Base-by-base conservation (phyloP, 78 protist genomes). In the Isochrysis galbana region DNA sequence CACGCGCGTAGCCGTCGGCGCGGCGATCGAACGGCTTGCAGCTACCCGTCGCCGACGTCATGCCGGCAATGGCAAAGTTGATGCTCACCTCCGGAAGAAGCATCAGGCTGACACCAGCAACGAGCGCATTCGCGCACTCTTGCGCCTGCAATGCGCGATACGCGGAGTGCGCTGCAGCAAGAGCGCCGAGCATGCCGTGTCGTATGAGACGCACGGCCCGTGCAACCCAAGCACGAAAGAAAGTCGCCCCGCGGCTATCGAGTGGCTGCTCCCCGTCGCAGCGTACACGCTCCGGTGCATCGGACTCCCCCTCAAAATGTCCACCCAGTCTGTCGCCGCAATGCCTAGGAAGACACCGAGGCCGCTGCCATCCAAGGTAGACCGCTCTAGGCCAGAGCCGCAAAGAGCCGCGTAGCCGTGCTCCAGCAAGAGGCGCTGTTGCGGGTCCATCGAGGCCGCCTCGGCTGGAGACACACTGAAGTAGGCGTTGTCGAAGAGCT, bases 171-270 rank as follows among this genome's bases (percentile, higher is more conserved):
- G 95, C 39, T n/a, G 98, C 96, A 39, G 94, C 94, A 38, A 97
- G 94, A 36, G 98, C 91, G 5, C 67, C 36, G 97, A 94, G 93
- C 98, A 97, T 22, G 98, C 98, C 36, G 98, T 97, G 91, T 97
- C 98, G 34, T 97, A 39, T 0, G 96, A 47, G 42, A 97, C 25
- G 0, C 94, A 80, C 19, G 98, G 98, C 14, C 98, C 98, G 29
- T 82, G 54, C 36, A 97, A 91, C 55, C 95, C 96, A 54, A 94
- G 89, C 21, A 54, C 41, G 67, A 90, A 97, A 25, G 98, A 93
- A 0, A 97, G 29, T 22, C 98, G 90, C 91, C 82, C 82, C 10
- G 17, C 82, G 32, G 82, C 41, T 3, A 72, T 72, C 32, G 94
- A 48, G 25, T 34, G 70, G 45, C 82, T 26, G 26, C 14, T 5